These are phyloP conservation scores for Salvia miltiorrhiza DNA, from an alignment of 257 asterid genomes.

Conservation along the genomic window DNA sequence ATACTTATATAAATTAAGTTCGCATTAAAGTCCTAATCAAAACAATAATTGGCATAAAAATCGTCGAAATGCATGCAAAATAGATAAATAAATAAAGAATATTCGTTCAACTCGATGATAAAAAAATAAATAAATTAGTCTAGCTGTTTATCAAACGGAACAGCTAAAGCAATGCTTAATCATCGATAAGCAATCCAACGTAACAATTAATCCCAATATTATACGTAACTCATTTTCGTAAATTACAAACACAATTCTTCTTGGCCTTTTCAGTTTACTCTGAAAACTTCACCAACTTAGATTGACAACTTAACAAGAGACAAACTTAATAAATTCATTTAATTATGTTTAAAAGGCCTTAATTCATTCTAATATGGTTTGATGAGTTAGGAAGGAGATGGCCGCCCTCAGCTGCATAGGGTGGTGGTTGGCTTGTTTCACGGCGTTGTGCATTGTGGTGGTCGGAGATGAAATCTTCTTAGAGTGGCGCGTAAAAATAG, in stretches of 20 bases:
- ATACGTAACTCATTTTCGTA: background rate
- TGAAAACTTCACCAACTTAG: slow-evolving; percentile 24
- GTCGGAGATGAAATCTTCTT: slow-evolving; percentile 40
- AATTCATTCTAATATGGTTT: background rate
- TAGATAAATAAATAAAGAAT: too few relatives aligned
- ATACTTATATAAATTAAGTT: too few relatives aligned
- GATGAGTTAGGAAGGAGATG: slow-evolving; percentile 10
- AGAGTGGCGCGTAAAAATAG: slow-evolving; percentile 52
- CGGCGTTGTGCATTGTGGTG: slow-evolving; percentile 23
- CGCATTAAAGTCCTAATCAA: too few relatives aligned
- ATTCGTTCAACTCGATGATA: too few relatives aligned
- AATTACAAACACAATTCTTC: background rate
- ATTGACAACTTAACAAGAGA: slow-evolving; percentile 1
- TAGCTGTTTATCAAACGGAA: too few relatives aligned
- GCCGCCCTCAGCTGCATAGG: slow-evolving; percentile 26
- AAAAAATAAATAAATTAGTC: too few relatives aligned
- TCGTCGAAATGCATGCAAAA: too few relatives aligned
- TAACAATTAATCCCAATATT: background rate
- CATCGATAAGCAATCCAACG: background rate
- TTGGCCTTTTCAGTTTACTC: slow-evolving; percentile 6
- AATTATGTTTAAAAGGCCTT: background rate
- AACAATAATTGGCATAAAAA: too few relatives aligned
- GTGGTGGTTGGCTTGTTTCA: slow-evolving; percentile 31
- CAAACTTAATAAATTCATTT: background rate
- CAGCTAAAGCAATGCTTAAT: too few relatives aligned